Evolutionary conservation across 2,329 filamentous ascomycete genomes (phyloP).

Genomic region (Shiraia bambusicola): DNA sequence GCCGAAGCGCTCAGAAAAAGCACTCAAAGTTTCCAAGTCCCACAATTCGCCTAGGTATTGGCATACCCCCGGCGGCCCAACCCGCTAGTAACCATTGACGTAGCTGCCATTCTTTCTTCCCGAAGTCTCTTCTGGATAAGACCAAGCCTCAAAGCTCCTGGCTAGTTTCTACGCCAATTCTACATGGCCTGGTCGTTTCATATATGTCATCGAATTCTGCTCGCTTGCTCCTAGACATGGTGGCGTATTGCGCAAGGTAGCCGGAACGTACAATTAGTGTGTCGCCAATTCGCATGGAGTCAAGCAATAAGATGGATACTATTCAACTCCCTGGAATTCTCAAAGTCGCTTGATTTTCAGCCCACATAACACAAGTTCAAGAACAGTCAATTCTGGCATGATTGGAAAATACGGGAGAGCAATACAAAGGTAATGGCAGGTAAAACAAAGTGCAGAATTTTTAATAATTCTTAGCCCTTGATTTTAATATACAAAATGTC

Average conservation of each 20-base stretch:
- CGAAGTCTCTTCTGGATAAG: constrained; percentile 1
- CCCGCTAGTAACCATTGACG: constrained; percentile 10
- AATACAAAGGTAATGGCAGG: too few relatives aligned
- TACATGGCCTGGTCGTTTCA: constrained; percentile 10
- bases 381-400: too few relatives aligned
- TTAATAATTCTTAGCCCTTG: not conserved
- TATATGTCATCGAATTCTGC: constrained; percentile 18
- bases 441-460: too few relatives aligned
- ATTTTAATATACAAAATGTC: constrained; percentile 1
- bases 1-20: constrained; percentile 53
- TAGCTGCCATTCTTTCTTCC: constrained; percentile 11
- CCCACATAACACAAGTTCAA: not conserved
- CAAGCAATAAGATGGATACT: constrained; percentile 2
- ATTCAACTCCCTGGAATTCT: constrained; percentile 1
- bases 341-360: constrained; percentile 1
- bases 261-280: constrained; percentile 39
- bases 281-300: constrained; percentile 15
- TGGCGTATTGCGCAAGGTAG: constrained; percentile 33
- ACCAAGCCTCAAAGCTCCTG: constrained; percentile 31
- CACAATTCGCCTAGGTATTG: constrained; percentile 20
- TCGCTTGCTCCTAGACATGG: not conserved
- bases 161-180: constrained; percentile 25
- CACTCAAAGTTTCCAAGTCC: constrained; percentile 50
- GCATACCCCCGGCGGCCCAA: constrained; percentile 13
- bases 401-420: too few relatives aligned